These are phyloP conservation scores for Xylaria sp. DNA, from an alignment of 2,329 filamentous ascomycete genomes.

Conservation along the genomic window DNA sequence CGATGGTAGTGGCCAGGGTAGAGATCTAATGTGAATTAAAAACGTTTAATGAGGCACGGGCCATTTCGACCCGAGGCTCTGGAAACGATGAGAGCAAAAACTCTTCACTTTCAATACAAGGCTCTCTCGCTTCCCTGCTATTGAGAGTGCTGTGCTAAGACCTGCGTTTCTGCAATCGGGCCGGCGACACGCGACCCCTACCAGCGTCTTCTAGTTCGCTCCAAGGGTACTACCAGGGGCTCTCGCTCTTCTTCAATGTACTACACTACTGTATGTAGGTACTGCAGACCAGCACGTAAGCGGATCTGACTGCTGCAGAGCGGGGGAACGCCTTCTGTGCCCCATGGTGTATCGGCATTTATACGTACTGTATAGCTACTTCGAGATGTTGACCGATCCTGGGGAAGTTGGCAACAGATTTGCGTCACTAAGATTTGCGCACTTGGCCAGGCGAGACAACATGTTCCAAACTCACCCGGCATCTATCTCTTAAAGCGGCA, in stretches of 20 bases:
- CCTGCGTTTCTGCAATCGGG: slow-evolving; percentile 35
- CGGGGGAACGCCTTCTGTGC: slow-evolving; percentile 15
- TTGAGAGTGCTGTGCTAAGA: not conserved
- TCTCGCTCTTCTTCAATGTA: not conserved
- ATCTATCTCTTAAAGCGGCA: slow-evolving; percentile 14
- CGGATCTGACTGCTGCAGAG: slow-evolving; percentile 16
- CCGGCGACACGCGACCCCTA: slow-evolving; percentile 28
- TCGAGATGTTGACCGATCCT: slow-evolving; percentile 10
- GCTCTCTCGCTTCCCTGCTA: slow-evolving; percentile 11
- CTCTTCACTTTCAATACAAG: slow-evolving; percentile 10
- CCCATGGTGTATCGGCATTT: slow-evolving; percentile 1
- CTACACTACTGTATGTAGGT: not conserved
- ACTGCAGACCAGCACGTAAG: slow-evolving; percentile 11
- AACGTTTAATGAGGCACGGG: slow-evolving; percentile 7
- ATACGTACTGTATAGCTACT: slow-evolving; percentile 31
- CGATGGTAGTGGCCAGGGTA: not conserved
- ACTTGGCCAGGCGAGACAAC: not conserved
- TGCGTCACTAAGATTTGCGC: not conserved
- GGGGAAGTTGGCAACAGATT: slow-evolving; percentile 1
- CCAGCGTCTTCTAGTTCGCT: slow-evolving; percentile 13
- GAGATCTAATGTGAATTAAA: not conserved
- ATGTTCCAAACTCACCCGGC: not conserved
- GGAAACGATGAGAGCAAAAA: slow-evolving; percentile 18
- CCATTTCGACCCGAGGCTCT: slow-evolving; percentile 30
- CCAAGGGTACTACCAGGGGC: not conserved